Conservation (phyloP, 2,329 filamentous ascomycete genomes). For the Pezicula rhizophila region DNA sequence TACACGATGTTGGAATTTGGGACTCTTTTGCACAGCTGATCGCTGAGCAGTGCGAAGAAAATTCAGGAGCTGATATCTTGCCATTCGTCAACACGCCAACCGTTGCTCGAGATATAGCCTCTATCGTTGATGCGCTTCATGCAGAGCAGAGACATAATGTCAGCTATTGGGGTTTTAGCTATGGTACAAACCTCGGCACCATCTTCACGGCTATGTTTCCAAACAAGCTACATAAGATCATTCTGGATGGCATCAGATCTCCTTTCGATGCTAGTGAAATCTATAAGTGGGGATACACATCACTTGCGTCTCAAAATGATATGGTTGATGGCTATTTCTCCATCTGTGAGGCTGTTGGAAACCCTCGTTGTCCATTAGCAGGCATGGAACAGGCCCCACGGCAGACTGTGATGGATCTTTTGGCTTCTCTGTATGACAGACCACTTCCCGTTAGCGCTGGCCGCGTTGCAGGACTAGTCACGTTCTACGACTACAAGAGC, state of each 20-base stretch:
- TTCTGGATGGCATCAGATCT: neutral
- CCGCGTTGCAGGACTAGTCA: neutral
- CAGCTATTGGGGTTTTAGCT: too few species aligned
- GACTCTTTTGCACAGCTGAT: neutral
- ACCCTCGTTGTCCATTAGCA: neutral
- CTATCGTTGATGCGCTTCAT: too few species aligned
- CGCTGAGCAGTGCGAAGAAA: neutral
- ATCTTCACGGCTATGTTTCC: too few species aligned
- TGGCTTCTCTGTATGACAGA: neutral
- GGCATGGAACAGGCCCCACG: neutral
- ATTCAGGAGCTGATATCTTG: neutral
- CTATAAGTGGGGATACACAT: neutral
- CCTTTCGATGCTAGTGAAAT: neutral
- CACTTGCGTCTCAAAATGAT: neutral
- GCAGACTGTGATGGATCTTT: neutral
- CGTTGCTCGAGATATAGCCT: too few species aligned
- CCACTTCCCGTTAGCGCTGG: neutral
- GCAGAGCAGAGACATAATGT: too few species aligned
- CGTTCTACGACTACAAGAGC: neutral
- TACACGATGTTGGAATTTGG: neutral
- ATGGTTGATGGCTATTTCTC: neutral
- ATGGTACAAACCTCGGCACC: too few species aligned
- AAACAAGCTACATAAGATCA: too few species aligned
- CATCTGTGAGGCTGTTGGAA: neutral
- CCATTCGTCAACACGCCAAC: too few species aligned